These are phyloP conservation scores for Puccinia hordei DNA, from an alignment of 1,284 basidiomycete species.

Conservation along the genomic window DNA sequence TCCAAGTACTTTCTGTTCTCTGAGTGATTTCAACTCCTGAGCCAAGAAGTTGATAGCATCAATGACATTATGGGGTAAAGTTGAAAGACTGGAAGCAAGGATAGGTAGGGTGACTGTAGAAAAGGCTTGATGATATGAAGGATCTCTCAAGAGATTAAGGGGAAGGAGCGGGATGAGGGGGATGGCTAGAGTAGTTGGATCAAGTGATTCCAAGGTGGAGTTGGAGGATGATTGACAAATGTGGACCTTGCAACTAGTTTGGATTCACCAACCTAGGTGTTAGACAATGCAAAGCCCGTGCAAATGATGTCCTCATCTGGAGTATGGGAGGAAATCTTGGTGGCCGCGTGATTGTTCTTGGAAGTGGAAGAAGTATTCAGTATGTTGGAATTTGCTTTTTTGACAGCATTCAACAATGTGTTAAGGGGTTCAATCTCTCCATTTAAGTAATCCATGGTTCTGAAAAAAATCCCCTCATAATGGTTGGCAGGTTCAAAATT, in stretches of 20 bases:
- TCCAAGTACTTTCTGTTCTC: constrained; percentile 30
- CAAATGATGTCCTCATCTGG: too few species aligned
- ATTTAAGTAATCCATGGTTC: too few species aligned
- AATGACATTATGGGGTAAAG: constrained; percentile 41
- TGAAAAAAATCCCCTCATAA: too few species aligned
- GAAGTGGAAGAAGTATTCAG: too few species aligned
- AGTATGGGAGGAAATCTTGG: too few species aligned
- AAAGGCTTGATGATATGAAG: not conserved
- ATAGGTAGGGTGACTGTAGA: constrained; percentile 27
- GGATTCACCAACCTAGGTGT: too few species aligned
- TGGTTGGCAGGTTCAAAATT: too few species aligned
- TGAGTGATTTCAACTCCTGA: constrained; percentile 40
- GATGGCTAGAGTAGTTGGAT: constrained; percentile 47
- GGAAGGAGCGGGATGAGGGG: constrained; percentile 40
- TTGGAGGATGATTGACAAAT: constrained; percentile 18
- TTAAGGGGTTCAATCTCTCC: too few species aligned
- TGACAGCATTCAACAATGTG: too few species aligned
- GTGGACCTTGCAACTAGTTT: not conserved
- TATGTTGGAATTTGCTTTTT: too few species aligned
- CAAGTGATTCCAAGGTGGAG: constrained; percentile 4
- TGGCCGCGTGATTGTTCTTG: too few species aligned
- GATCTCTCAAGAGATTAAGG: constrained; percentile 1
- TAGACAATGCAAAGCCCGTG: too few species aligned
- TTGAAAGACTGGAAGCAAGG: constrained; percentile 49
- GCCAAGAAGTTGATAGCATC: constrained; percentile 43